Evolutionary conservation across 2,329 filamentous ascomycete species (phyloP).

Genomic region (Elsinoe perseae): DNA sequence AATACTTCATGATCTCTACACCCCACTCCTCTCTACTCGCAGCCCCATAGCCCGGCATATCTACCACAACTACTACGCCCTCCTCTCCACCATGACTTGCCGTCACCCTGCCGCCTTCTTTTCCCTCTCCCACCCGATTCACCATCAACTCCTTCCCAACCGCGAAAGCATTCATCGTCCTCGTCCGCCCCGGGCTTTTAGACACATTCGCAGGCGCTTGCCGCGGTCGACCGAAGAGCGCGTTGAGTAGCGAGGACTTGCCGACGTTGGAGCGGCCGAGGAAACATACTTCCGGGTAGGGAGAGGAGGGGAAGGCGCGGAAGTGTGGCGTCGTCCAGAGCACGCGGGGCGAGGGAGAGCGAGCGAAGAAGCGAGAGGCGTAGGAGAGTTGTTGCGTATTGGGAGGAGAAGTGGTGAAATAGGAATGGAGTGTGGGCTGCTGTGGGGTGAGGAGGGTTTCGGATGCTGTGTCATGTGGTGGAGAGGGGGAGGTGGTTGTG

Average conservation of each 20-base stretch:
- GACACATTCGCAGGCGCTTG: conserved; percentile 47
- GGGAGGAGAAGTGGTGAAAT: conserved; percentile 28
- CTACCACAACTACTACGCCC: conserved; percentile 49
- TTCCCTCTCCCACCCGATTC: conserved; percentile 20
- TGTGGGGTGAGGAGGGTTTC: conserved; percentile 25
- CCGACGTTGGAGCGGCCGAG: conserved; percentile 64
- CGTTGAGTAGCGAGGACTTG: conserved; percentile 60
- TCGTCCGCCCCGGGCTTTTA: conserved; percentile 54
- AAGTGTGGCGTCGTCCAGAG: conserved; percentile 56
- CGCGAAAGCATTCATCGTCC: conserved; percentile 59
- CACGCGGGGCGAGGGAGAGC: conserved; percentile 40
- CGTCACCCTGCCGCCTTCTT: conserved; percentile 28
- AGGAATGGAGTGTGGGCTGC: conserved; percentile 28
- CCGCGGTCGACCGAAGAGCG: conserved; percentile 43
- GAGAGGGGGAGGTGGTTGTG: conserved; percentile 3
- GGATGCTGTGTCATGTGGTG: conserved; percentile 3
- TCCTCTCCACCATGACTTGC: conserved; percentile 14
- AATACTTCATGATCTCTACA: conserved; percentile 59
- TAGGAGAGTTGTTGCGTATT: conserved; percentile 32
- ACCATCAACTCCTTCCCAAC: conserved; percentile 37
- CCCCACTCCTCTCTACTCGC: conserved; percentile 57
- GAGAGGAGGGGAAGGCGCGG: conserved; percentile 47
- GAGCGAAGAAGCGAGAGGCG: conserved; percentile 39
- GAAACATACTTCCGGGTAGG: conserved; percentile 56
- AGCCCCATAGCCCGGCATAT: conserved; percentile 65